A percentile compares a stretch with the other conserved stretches of the same genome.
These are phyloP conservation scores for Penicillium turbatum DNA, from an alignment of 495 filamentous ascomycete genomes.

Conservation along the genomic window DNA sequence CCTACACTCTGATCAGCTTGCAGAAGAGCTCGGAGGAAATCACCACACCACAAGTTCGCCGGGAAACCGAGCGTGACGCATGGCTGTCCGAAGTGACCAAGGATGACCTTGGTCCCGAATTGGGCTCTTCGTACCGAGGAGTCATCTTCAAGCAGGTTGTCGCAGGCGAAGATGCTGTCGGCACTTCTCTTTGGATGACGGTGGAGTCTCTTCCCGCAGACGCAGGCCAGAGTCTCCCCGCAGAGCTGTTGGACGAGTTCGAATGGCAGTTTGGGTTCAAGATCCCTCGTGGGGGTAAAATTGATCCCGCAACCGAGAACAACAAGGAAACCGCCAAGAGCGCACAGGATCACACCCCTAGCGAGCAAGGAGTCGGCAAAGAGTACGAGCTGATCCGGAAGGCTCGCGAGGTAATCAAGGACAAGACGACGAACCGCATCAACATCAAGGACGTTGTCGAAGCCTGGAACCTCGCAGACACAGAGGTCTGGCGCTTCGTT, in stretches of 20 bases:
- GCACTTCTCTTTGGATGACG: slow-evolving; percentile 72
- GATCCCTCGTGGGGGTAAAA: slow-evolving; percentile 54
- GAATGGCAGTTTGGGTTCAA: slow-evolving; percentile 90
- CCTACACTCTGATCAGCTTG: slow-evolving; percentile 72
- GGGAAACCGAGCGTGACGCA: slow-evolving; percentile 68
- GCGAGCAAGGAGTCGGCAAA: slow-evolving; percentile 40
- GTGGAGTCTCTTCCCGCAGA: slow-evolving; percentile 57
- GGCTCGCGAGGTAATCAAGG: slow-evolving; percentile 51
- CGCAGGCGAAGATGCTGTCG: slow-evolving; percentile 55
- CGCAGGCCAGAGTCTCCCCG: slow-evolving; percentile 38
- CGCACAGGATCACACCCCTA: slow-evolving; percentile 39
- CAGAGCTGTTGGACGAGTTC: slow-evolving; percentile 53
- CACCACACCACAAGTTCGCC: slow-evolving; percentile 65
- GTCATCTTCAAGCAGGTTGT: slow-evolving; percentile 78
- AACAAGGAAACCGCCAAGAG: slow-evolving; percentile 35
- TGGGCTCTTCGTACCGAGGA: slow-evolving; percentile 59
- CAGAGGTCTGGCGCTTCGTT: slow-evolving; percentile 90
- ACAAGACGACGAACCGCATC: slow-evolving; percentile 26
- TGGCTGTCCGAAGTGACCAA: slow-evolving; percentile 76
- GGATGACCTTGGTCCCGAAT: slow-evolving; percentile 56
- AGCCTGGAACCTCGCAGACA: slow-evolving; percentile 90
- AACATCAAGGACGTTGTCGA: slow-evolving; percentile 63
- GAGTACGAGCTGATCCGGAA: slow-evolving; percentile 63
- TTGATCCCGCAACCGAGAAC: slow-evolving; percentile 51
- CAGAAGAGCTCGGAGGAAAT: slow-evolving; percentile 49